Conservation (phyloP, 352 stramenopile species). For the Phytophthora podocarpi region DNA sequence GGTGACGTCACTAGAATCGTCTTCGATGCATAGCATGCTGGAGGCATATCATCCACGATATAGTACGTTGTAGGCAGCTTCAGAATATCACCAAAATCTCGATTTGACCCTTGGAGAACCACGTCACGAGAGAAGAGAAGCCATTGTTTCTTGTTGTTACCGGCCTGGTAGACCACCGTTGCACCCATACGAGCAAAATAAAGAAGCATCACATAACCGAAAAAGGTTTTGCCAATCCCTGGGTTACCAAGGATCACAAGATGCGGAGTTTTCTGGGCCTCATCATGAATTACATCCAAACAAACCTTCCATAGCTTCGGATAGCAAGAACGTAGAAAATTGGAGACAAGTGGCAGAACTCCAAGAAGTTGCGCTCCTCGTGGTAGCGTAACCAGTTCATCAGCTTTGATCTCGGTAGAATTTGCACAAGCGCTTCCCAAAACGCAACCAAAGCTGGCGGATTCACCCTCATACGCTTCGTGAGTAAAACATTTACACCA, state of each 20-base stretch:
- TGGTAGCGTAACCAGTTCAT: background rate
- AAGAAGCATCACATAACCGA: constrained; percentile 31
- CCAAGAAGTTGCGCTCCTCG: background rate
- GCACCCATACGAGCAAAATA: constrained; percentile 22
- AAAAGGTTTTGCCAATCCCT: constrained; percentile 39
- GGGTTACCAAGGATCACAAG: constrained; percentile 42
- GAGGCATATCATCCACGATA: constrained; percentile 34
- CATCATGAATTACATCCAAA: constrained; percentile 13
- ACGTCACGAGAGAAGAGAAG: background rate
- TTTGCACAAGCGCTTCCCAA: background rate
- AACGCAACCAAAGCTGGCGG: too few species aligned
- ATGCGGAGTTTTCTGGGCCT: constrained; percentile 27
- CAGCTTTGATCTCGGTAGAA: background rate
- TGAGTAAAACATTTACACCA: too few species aligned
- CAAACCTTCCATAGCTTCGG: constrained; percentile 20
- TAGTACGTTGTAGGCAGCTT: constrained; percentile 30
- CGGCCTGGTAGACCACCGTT: constrained; percentile 36
- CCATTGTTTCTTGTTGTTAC: constrained; percentile 7
- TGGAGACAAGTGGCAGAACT: background rate
- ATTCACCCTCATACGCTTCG: too few species aligned
- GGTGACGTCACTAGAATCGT: constrained; percentile 35
- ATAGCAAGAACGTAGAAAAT: background rate
- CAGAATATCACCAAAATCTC: constrained; percentile 36
- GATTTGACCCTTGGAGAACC: constrained; percentile 24
- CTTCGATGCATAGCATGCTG: constrained; percentile 21